Percentiles rank a stretch among this genome's conserved stretches.
Conservation (phyloP, 805 yeast species). For the Saturnispora bothae region DNA sequence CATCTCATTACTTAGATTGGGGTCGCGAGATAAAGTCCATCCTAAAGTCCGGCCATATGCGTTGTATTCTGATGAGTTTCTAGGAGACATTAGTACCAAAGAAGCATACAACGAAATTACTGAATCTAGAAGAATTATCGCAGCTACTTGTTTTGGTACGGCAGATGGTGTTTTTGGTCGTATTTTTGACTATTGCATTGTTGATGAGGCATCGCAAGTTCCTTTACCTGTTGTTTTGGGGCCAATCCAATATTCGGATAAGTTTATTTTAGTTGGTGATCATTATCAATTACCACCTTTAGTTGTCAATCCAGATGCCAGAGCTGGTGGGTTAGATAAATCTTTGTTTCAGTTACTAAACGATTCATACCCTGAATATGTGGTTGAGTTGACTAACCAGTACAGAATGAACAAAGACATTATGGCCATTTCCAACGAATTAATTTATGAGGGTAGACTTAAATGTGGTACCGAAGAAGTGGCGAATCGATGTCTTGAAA, state of each 20-base stretch:
- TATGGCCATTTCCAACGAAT: constrained; percentile 68
- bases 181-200: constrained; percentile 81
- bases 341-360: constrained; percentile 72
- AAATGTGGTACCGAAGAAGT: constrained; percentile 65
- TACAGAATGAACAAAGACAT: constrained; percentile 90
- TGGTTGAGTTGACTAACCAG: constrained; percentile 71
- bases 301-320: constrained; percentile 60
- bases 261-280: constrained; percentile 91
- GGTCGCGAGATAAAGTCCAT: constrained; percentile 50
- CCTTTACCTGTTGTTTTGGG: constrained; percentile 88
- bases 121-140: constrained; percentile 62
- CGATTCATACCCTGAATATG: constrained; percentile 60
- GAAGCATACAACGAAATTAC: constrained; percentile 39
- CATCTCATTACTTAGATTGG: constrained; percentile 55
- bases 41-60: constrained; percentile 45
- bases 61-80: constrained; percentile 30
- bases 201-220: constrained; percentile 95
- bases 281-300: constrained; percentile 90
- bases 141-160: constrained; percentile 78
- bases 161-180: constrained; percentile 47
- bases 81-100: constrained; percentile 23
- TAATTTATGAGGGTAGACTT: constrained; percentile 67
- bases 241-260: constrained; percentile 67
- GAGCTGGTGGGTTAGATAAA: constrained; percentile 50
- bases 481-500: constrained; percentile 37